A percentile compares a stretch with the other conserved stretches of the same genome.
These are phyloP conservation scores for Thelonectria olida DNA, from an alignment of 2,329 filamentous ascomycete species.

Conservation along the genomic window DNA sequence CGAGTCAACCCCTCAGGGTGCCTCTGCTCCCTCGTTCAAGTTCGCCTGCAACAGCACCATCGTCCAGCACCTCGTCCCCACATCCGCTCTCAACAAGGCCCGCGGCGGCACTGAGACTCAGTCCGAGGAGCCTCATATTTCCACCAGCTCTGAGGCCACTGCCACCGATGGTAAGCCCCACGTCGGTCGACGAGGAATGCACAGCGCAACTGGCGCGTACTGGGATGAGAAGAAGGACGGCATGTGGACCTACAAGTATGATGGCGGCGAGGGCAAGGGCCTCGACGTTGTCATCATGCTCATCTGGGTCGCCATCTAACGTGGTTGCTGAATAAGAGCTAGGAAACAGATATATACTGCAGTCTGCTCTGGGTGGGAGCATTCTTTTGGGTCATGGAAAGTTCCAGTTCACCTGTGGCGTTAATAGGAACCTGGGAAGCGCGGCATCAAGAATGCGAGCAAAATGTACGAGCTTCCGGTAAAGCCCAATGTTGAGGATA, in stretches of 20 bases:
- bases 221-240: slow-evolving; percentile 93
- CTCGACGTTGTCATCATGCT: slow-evolving; percentile 77
- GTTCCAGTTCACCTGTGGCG: slow-evolving; percentile 39
- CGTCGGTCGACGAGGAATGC: slow-evolving; percentile 89
- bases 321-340: slow-evolving; percentile 10
- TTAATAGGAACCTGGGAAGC: slow-evolving; percentile 39
- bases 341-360: slow-evolving; percentile 9
- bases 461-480: slow-evolving; percentile 35
- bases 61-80: slow-evolving; percentile 87
- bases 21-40: slow-evolving; percentile 77
- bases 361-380: slow-evolving; percentile 21
- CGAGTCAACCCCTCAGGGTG: slow-evolving; percentile 70
- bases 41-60: slow-evolving; percentile 98
- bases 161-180: slow-evolving; percentile 73
- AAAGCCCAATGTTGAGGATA: slow-evolving; percentile 32
- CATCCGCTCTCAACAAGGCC: slow-evolving; percentile 69
- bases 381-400: slow-evolving; percentile 28
- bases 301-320: slow-evolving; percentile 79
- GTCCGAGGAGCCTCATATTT: slow-evolving; percentile 61
- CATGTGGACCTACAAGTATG: slow-evolving; percentile 90
- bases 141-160: slow-evolving; percentile 62
- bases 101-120: slow-evolving; percentile 59
- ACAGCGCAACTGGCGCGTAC: slow-evolving; percentile 84
- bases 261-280: slow-evolving; percentile 72
- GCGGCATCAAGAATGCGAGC: slow-evolving; percentile 38